Base-by-base conservation (phyloP, 352 stramenopile species). In the Pythium dissimile region DNA sequence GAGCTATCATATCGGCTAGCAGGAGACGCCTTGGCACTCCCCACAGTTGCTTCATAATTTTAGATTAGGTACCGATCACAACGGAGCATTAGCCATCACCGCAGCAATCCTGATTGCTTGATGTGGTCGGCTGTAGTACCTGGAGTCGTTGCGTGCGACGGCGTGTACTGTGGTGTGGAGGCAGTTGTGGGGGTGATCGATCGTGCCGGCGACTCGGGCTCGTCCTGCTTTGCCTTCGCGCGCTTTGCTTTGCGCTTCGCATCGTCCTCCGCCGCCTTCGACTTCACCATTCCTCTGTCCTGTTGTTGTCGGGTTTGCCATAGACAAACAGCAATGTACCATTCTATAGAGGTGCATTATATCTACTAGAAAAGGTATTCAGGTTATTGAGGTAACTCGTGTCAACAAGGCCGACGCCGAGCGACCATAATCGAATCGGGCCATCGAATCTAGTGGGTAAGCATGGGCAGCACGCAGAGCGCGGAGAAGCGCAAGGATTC, bases 1-100 rank as follows among this genome's bases (percentile, higher is more conserved):
- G 94, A 98, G 46, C 88, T 98, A 76, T 99, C 95, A 64, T 97
- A 98, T 70, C 96, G 77, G 27, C 85, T 94, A 5, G 75, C 86
- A 21, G 84, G 76, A 23, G 86, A 91, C 24, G 77, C 76, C 59
- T 89, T 90, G 5, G 71, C 64, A 43, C 63, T 74, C 2, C 56
- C 51, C 21, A 59, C 56, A 15, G 46, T 58, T 16, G 35, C 51
- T 67, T 51, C n/a, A 42, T 13, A 48, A 34, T 9, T 6, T n/a
- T 31, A 31, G 11, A 20, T 9, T 2, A 52, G 16, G 16, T 24
- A 10, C 10, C n/a, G 16, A 2, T 21, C 37, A 31, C 10, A 31
- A 8, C n/a, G n/a, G n/a, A n/a, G n/a, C n/a, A n/a, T n/a, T n/a
- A n/a, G n/a, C n/a, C n/a, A n/a, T n/a, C n/a, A n/a, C n/a, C n/a